A percentile compares a stretch with the other conserved stretches of the same genome.
Conservation (phyloP, 2,329 filamentous ascomycete species). For the Blastomyces parvus region DNA sequence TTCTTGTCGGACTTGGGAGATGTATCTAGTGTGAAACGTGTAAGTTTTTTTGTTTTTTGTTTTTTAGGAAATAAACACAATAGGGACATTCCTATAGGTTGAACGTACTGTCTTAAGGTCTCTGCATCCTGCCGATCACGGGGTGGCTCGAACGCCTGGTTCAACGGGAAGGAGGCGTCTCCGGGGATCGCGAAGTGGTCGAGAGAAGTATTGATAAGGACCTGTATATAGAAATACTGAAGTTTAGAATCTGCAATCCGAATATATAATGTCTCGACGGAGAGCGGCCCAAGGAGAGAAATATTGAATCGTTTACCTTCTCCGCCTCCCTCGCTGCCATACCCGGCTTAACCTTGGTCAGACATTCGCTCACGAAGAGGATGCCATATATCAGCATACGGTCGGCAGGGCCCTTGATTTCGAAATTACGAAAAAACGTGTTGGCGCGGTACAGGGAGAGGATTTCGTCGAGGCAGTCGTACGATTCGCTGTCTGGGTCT, state of each 20-base stretch:
- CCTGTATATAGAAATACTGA: conserved; percentile 49
- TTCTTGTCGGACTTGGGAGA: conserved; percentile 89
- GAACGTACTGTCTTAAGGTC: conserved; percentile 65
- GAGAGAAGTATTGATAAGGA: conserved; percentile 80
- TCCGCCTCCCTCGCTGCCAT: conserved; percentile 58
- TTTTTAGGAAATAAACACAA: not conserved
- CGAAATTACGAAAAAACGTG: conserved; percentile 98
- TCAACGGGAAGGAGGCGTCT: conserved; percentile 84
- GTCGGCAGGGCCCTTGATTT: conserved; percentile 94
- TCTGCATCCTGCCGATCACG: conserved; percentile 82
- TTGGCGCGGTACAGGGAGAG: conserved; percentile 91
- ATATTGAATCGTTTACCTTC: conserved; percentile 39
- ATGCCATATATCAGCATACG: conserved; percentile 94
- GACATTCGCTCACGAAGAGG: conserved; percentile 82
- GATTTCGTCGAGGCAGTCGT: conserved; percentile 93
- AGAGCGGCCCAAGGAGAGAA: too few species aligned
- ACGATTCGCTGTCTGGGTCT: conserved; percentile 82
- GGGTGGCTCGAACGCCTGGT: conserved; percentile 92
- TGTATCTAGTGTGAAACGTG: conserved; percentile 31
- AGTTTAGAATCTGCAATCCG: conserved; percentile 18
- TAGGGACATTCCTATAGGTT: not conserved
- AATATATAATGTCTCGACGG: too few species aligned
- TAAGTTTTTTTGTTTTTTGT: not conserved
- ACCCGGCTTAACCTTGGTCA: conserved; percentile 72
- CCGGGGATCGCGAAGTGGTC: conserved; percentile 94